Percentiles rank a stretch among this genome's conserved stretches.
Conservation (phyloP, 2,329 filamentous ascomycete genomes). For the Epichloe hybrida region DNA sequence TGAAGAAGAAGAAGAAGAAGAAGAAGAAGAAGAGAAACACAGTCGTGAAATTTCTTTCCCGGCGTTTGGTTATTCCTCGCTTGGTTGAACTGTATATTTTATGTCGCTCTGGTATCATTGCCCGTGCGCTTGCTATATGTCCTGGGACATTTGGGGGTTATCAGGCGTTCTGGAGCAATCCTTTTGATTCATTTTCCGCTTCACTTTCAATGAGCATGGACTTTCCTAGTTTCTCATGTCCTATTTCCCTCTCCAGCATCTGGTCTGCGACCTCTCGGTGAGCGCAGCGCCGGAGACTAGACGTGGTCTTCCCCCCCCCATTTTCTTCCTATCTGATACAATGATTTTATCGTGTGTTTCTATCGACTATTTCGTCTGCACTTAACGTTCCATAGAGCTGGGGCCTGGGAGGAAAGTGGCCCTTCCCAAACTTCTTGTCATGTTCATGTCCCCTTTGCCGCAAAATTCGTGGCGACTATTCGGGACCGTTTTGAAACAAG, state of each 20-base stretch:
- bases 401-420: neutral
- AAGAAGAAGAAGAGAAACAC: neutral
- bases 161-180: neutral
- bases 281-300: neutral
- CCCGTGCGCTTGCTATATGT: neutral
- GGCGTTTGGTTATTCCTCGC: neutral
- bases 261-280: neutral
- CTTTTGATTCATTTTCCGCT: neutral
- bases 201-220: too few species aligned
- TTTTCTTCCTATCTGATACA: neutral
- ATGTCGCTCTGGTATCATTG: neutral
- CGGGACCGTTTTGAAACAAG: neutral
- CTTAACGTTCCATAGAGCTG: neutral
- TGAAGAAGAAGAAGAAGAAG: neutral
- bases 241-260: neutral
- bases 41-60: neutral
- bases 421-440: neutral
- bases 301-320: too few species aligned
- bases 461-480: too few species aligned
- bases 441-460: neutral
- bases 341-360: neutral
- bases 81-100: neutral
- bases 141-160: neutral
- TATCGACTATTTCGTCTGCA: neutral
- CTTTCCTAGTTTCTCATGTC: neutral